phyloP scores from a whole-genome alignment of 1,284 basidiomycete genomes.

The Phylloporus gajari region DNA sequence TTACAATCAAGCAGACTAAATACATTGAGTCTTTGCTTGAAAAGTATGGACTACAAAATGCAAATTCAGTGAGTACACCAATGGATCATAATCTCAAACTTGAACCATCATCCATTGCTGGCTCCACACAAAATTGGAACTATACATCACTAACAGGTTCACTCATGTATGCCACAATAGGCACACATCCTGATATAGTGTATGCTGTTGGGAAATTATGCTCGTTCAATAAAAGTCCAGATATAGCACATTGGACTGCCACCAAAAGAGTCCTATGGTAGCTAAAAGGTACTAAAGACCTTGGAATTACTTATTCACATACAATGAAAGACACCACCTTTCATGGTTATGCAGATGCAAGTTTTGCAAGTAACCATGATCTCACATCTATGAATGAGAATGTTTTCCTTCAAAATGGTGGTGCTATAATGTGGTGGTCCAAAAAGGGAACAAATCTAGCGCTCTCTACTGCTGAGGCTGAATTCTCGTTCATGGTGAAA shows the following conservation, averaged over 20 bases:
- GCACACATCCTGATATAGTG: background rate
- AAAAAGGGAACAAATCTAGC: background rate
- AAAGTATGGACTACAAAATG: background rate
- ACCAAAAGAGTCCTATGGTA: background rate
- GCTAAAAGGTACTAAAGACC: conserved; percentile 5
- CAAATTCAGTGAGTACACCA: background rate
- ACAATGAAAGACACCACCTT: background rate
- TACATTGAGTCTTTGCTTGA: conserved; percentile 1
- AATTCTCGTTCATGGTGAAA: background rate
- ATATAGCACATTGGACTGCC: background rate
- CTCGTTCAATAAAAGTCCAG: conserved; percentile 1
- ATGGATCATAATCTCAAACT: background rate
- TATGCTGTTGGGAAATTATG: background rate
- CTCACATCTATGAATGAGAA: background rate
- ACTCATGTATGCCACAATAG: no score
- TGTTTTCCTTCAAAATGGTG: background rate
- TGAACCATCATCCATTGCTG: no score
- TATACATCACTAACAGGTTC: background rate
- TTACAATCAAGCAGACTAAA: background rate
- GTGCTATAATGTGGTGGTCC: background rate
- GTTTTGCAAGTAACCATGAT: background rate
- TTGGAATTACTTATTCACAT: background rate
- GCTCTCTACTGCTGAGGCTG: background rate
- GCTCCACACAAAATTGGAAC: background rate
- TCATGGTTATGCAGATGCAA: background rate